Conservation (phyloP, 306 rosid species). For the Inga oerstediana region DNA sequence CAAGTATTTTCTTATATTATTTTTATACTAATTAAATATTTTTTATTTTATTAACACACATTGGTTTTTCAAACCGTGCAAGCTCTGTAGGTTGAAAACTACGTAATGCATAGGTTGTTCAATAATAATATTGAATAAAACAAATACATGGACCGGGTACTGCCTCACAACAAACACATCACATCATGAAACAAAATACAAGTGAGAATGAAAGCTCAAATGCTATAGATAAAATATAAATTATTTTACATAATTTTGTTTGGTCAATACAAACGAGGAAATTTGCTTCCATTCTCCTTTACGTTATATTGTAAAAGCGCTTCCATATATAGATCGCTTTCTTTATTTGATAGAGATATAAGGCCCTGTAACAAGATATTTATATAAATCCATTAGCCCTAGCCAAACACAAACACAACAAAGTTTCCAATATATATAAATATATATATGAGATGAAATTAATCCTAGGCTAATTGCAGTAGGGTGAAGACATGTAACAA, state of each 20-base stretch:
- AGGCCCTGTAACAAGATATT: slow-evolving; percentile 39
- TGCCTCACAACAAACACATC: slow-evolving; percentile 42
- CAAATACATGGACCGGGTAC: slow-evolving; percentile 15
- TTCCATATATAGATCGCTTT: slow-evolving; percentile 35
- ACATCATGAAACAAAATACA: background rate
- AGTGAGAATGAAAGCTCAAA: background rate
- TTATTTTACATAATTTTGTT: background rate
- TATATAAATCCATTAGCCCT: background rate
- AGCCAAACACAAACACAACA: background rate
- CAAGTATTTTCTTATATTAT: too few species aligned
- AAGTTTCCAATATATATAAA: background rate
- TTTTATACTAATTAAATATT: background rate
- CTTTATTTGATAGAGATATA: slow-evolving; percentile 49
- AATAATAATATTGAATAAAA: background rate
- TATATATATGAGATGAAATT: background rate
- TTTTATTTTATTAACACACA: slow-evolving; percentile 26
- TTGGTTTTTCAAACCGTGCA: slow-evolving; percentile 40
- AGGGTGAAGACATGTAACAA: background rate
- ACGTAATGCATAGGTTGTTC: slow-evolving; percentile 27
- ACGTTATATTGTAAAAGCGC: slow-evolving; percentile 20
- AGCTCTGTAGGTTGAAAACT: slow-evolving; percentile 38
- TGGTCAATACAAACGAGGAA: slow-evolving; percentile 34
- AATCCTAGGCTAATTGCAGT: background rate
- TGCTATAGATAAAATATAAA: slow-evolving; percentile 15
- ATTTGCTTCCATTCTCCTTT: slow-evolving; percentile 44